Conservation (phyloP, 352 stramenopile species). For the Phytophthora parvispora region DNA sequence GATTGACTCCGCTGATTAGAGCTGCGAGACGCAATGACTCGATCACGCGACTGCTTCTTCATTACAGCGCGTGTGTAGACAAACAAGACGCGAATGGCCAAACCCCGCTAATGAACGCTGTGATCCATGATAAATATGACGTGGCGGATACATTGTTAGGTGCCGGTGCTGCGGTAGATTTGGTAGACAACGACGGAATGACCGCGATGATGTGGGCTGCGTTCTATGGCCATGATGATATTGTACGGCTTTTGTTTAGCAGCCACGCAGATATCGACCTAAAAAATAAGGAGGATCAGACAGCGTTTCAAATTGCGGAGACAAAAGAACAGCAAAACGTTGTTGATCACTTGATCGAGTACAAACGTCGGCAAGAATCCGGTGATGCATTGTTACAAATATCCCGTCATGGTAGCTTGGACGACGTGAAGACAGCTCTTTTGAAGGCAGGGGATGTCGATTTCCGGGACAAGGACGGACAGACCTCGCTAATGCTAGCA, state of each 20-base stretch:
- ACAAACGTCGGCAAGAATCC: neutral
- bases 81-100: neutral
- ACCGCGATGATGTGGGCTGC: constrained; percentile 1
- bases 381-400: neutral
- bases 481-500: neutral
- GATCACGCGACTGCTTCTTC: neutral
- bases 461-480: neutral
- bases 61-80: neutral
- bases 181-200: neutral
- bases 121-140: neutral
- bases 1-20: neutral
- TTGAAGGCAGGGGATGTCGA: neutral
- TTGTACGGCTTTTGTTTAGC: neutral
- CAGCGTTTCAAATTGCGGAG: neutral
- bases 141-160: neutral
- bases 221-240: neutral
- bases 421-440: neutral
- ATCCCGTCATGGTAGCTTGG: neutral
- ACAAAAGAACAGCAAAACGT: neutral
- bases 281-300: neutral
- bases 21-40: neutral
- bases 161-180: neutral
- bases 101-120: neutral
- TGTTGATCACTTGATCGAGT: neutral
- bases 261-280: neutral